Percentiles rank a stretch among this genome's conserved stretches.
Evolutionary conservation across 2,329 filamentous ascomycete genomes (phyloP).

Genomic region (Ophiostoma montium): DNA sequence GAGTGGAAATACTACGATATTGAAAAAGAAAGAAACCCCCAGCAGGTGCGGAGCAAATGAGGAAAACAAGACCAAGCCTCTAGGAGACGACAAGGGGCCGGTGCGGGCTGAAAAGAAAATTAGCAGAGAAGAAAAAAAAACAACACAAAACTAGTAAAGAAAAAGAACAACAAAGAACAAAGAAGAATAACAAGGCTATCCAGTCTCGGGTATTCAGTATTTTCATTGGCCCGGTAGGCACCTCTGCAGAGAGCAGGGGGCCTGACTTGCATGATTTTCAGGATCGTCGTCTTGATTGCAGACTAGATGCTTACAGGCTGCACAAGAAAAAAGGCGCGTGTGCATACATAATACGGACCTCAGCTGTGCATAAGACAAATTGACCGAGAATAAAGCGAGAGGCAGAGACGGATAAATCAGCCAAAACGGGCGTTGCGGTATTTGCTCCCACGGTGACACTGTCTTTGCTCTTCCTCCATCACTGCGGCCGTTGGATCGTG

Average conservation of each 20-base stretch:
- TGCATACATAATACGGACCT: too few species aligned
- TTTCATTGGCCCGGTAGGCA: not conserved
- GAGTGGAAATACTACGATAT: too few species aligned
- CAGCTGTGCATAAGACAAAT: not conserved
- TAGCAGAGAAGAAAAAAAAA: not conserved
- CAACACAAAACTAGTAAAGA: not conserved
- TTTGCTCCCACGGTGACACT: not conserved
- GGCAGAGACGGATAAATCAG: too few species aligned
- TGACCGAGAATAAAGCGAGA: not conserved
- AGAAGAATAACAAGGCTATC: not conserved
- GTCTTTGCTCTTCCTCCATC: not conserved
- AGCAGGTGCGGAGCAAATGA: not conserved
- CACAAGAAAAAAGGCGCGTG: not conserved
- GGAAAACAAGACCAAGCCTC: not conserved
- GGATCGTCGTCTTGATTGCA: not conserved
- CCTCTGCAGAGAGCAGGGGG: not conserved
- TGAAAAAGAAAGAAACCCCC: too few species aligned
- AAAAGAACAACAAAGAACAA: not conserved
- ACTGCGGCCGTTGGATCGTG: not conserved
- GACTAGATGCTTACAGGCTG: not conserved
- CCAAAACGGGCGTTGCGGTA: too few species aligned
- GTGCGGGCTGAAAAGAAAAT: not conserved
- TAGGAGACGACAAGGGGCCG: too few species aligned
- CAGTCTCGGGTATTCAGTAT: constrained; percentile 1
- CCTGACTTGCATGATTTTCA: not conserved